Evolutionary conservation across 2,329 filamentous ascomycete species (phyloP).

Genomic region (Thielaviopsis populi): DNA sequence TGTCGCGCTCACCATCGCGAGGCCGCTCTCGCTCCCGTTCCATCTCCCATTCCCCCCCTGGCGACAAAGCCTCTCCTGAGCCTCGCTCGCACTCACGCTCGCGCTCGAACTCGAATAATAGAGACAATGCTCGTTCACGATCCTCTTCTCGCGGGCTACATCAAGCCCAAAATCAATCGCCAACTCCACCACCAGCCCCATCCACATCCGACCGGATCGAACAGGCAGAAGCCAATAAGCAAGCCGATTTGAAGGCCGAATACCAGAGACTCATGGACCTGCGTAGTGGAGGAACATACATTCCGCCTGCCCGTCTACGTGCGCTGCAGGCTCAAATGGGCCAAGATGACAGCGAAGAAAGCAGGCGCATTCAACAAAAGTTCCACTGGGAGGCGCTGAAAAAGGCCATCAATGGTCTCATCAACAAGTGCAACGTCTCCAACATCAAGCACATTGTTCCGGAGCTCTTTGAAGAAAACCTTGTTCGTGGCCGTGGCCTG

Average conservation of each 20-base stretch:
- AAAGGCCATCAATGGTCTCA: constrained; percentile 95
- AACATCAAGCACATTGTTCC: constrained; percentile 98
- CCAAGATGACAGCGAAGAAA: constrained; percentile 90
- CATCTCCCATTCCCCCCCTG: background rate
- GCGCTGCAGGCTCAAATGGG: constrained; percentile 94
- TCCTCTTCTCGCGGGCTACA: constrained; percentile 21
- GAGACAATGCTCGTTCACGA: constrained; percentile 24
- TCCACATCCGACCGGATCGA: constrained; percentile 22
- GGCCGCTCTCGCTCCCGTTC: constrained; percentile 23
- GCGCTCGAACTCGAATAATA: constrained; percentile 10
- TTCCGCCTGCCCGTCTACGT: constrained; percentile 77
- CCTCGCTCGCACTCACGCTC: constrained; percentile 6
- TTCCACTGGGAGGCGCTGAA: constrained; percentile 79
- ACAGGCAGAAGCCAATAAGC: constrained; percentile 65
- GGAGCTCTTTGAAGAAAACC: constrained; percentile 87
- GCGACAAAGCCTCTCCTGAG: background rate
- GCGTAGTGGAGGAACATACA: constrained; percentile 91
- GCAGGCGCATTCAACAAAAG: constrained; percentile 72
- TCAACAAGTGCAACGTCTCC: constrained; percentile 97
- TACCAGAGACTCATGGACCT: constrained; percentile 85
- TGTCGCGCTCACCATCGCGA: background rate
- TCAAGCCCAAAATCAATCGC: constrained; percentile 18
- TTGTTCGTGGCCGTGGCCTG: constrained; percentile 76
- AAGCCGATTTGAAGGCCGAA: constrained; percentile 76
- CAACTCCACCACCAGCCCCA: constrained; percentile 19